Percentiles rank a stretch among this genome's conserved stretches.
Conservation (phyloP, 768 basidiomycete genomes). For the Baorangia bicolor region DNA sequence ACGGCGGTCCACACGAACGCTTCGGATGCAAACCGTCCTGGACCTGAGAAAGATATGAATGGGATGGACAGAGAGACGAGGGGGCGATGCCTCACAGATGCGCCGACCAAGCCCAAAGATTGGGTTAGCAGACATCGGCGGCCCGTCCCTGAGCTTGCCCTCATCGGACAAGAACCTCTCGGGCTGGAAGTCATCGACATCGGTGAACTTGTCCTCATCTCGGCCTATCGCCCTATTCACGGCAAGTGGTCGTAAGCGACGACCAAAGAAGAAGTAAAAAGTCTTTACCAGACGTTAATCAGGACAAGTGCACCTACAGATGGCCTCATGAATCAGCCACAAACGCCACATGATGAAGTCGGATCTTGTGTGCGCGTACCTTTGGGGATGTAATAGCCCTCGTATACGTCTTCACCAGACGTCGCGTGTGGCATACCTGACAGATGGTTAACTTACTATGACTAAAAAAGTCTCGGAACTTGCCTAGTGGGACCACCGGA, state of each 20-base stretch:
- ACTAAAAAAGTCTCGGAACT: no score
- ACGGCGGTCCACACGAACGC: constrained; percentile 21
- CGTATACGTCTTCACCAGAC: constrained; percentile 24
- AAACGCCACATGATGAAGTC: not conserved
- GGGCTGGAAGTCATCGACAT: constrained; percentile 26
- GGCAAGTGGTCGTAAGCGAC: not conserved
- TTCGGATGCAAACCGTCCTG: constrained; percentile 26
- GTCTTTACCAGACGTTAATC: constrained; percentile 35
- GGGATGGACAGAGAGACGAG: not conserved
- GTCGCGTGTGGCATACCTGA: constrained; percentile 28
- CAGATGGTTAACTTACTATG: not conserved
- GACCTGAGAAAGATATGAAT: not conserved
- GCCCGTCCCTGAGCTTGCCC: constrained; percentile 11
- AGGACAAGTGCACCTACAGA: constrained; percentile 29
- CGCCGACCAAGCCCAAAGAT: constrained; percentile 28
- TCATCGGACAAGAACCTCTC: constrained; percentile 23
- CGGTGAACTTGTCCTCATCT: constrained; percentile 16
- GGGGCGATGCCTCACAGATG: constrained; percentile 13
- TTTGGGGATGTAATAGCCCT: constrained; percentile 43
- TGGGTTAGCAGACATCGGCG: constrained; percentile 15
- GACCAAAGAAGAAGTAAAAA: not conserved
- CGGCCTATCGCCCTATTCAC: constrained; percentile 23
- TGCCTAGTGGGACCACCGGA: constrained; percentile 26
- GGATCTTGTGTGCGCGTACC: constrained; percentile 17
- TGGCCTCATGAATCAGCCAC: constrained; percentile 4